Evolutionary conservation across 2,329 filamentous ascomycete species (phyloP).

Genomic region (Aureobasidium musti): DNA sequence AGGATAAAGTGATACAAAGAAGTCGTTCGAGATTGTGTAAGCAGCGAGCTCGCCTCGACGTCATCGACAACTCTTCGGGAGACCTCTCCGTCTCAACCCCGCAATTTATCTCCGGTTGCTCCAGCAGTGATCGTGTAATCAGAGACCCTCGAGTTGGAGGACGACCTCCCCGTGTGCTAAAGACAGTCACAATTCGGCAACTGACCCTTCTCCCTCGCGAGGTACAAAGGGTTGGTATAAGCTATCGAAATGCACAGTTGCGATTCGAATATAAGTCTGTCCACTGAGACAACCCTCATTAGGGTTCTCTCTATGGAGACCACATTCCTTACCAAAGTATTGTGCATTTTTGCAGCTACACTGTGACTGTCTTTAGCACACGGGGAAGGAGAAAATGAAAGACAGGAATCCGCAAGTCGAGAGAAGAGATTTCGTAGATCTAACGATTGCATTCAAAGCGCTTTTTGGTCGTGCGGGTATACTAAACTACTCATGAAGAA

Average conservation of each 20-base stretch:
- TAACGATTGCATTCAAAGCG: neutral
- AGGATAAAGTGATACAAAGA: neutral
- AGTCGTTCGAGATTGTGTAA: slow-evolving; percentile 11
- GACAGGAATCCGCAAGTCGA: neutral
- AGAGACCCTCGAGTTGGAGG: no score
- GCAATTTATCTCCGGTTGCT: slow-evolving; percentile 18
- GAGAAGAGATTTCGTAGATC: neutral
- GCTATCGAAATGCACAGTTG: no score
- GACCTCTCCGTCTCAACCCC: slow-evolving; percentile 1
- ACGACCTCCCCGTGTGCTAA: neutral
- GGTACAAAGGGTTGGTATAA: no score
- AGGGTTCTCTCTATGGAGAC: no score
- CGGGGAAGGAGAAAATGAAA: no score
- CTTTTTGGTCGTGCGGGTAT: slow-evolving; percentile 13
- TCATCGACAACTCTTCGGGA: slow-evolving; percentile 10
- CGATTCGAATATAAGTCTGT: no score
- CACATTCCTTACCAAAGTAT: no score
- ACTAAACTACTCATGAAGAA: slow-evolving; percentile 9
- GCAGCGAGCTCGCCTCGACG: slow-evolving; percentile 7
- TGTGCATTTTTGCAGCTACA: neutral
- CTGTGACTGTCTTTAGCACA: neutral
- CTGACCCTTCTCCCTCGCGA: no score
- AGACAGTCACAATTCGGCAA: neutral
- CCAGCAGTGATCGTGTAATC: neutral
- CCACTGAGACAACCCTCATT: no score